Percentiles rank a stretch among this genome's conserved stretches.
phyloP scores from a whole-genome alignment of 306 rosid genomes.

The Sesbania bispinosa region DNA sequence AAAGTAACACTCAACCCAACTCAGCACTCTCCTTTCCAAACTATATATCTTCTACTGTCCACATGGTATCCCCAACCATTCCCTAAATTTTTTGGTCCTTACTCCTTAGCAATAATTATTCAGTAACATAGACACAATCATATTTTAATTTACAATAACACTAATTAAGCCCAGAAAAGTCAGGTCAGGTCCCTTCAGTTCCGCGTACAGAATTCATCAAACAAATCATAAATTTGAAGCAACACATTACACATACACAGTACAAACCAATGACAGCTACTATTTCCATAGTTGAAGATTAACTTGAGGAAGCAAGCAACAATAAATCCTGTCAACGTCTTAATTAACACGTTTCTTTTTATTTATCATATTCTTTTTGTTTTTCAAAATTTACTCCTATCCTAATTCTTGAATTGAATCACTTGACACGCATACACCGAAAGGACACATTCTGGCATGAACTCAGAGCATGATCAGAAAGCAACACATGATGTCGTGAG shows the following conservation, averaged over 20 bases:
- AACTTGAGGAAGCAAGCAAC: not conserved
- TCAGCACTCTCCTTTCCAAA: not conserved
- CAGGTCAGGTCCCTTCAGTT: not conserved
- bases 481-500: slow-evolving; percentile 7
- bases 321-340: not conserved
- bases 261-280: not conserved
- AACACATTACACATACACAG: not conserved
- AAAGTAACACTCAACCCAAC: too few species aligned
- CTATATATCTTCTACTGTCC: not conserved
- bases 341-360: not conserved
- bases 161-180: too few species aligned
- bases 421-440: slow-evolving; percentile 22
- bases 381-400: not conserved
- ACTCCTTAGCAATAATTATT: not conserved
- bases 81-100: not conserved
- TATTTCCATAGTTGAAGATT: not conserved
- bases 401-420: not conserved
- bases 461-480: not conserved
- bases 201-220: not conserved
- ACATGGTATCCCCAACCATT: not conserved
- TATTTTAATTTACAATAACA: too few species aligned
- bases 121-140: not conserved
- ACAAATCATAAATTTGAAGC: not conserved
- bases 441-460: slow-evolving; percentile 14
- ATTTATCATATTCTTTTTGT: not conserved